Percentiles rank a stretch among this genome's conserved stretches.
Conservation (phyloP, 1,284 basidiomycete species). For the Leccinum subrobustum region DNA sequence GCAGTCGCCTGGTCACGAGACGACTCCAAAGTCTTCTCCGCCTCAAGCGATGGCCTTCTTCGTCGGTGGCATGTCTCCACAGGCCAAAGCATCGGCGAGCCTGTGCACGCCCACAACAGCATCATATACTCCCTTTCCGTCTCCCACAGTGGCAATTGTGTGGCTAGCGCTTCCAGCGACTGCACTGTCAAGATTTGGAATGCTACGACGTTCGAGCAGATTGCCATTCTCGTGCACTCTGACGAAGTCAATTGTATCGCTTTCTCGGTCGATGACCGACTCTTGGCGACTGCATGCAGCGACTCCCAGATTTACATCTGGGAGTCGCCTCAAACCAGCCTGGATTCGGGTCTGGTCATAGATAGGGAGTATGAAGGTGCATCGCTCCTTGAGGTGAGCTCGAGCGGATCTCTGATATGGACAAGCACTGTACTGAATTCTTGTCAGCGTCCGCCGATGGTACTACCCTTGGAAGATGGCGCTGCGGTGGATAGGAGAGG, state of each 20-base stretch:
- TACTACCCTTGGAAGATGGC: constrained; percentile 2
- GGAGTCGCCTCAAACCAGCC: constrained; percentile 29
- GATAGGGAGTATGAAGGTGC: constrained; percentile 21
- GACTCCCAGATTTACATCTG: constrained; percentile 27
- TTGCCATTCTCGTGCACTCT: constrained; percentile 24
- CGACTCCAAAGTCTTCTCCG: constrained; percentile 28
- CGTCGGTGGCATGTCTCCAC: constrained; percentile 28
- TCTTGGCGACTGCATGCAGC: constrained; percentile 28
- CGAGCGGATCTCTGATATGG: not conserved
- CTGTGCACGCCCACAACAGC: constrained; percentile 24
- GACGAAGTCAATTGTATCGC: constrained; percentile 26
- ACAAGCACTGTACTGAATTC: constrained; percentile 5
- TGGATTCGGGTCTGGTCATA: constrained; percentile 30
- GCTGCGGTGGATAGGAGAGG: constrained; percentile 2
- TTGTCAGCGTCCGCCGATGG: constrained; percentile 13
- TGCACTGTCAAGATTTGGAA: constrained; percentile 34
- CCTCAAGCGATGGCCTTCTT: constrained; percentile 24
- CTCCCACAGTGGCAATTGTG: constrained; percentile 25
- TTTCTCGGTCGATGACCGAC: constrained; percentile 29
- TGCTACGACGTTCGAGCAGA: constrained; percentile 24
- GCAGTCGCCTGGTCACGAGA: constrained; percentile 33
- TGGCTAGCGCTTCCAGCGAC: constrained; percentile 33
- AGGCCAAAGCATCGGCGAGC: constrained; percentile 23
- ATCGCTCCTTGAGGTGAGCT: constrained; percentile 29
- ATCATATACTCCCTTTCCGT: constrained; percentile 30